A percentile compares a stretch with the other conserved stretches of the same genome.
phyloP scores from a whole-genome alignment of 345 rosid genomes.

The Euphorbia peplus region DNA sequence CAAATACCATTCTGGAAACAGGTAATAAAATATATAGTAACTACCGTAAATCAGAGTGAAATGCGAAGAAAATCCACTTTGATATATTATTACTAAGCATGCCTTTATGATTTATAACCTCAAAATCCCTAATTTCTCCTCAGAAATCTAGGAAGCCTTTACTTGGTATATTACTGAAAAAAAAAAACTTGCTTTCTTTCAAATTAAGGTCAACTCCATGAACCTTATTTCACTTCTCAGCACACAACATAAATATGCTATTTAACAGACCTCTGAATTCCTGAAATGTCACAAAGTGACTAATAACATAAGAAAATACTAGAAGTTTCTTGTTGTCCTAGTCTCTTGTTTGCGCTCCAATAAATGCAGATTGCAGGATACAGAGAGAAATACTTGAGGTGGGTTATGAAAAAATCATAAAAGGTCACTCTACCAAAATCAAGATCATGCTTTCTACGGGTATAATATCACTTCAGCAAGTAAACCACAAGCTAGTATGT shows the following conservation, averaged over 20 bases:
- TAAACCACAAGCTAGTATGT: background rate
- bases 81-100: background rate
- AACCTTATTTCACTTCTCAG: background rate
- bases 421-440: background rate
- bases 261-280: background rate
- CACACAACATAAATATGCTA: background rate
- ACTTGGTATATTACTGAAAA: background rate
- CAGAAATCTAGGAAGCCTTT: background rate
- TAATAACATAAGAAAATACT: background rate
- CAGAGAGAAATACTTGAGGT: background rate
- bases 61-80: too few relatives aligned
- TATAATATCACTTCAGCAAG: slow-evolving; percentile 2
- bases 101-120: background rate
- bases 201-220: background rate
- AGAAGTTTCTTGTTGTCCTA: background rate
- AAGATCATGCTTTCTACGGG: background rate
- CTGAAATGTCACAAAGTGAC: background rate
- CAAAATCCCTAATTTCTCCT: background rate
- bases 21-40: too few relatives aligned
- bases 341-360: background rate
- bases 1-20: background rate
- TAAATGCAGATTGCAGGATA: background rate
- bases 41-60: too few relatives aligned
- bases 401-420: background rate
- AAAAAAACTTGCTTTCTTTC: background rate